phyloP scores from a whole-genome alignment of 805 yeast genomes.

The Blastobotrys americana region DNA sequence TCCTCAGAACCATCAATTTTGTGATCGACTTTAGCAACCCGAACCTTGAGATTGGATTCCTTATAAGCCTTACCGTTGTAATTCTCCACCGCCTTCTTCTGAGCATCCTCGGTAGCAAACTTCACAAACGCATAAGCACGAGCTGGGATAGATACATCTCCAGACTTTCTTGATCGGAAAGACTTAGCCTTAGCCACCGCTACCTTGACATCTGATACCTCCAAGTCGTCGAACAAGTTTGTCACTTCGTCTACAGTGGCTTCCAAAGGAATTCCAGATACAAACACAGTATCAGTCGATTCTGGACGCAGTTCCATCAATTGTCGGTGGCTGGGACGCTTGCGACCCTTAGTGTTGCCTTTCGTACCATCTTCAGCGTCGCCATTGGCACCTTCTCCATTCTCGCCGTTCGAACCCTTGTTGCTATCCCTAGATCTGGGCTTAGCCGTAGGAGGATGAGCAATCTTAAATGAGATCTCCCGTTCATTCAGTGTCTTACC shows the following conservation, averaged over 20 bases:
- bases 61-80: slow-evolving; percentile 59
- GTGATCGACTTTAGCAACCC: slow-evolving; percentile 43
- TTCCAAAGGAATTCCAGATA: slow-evolving; percentile 51
- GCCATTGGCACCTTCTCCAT: slow-evolving; percentile 24
- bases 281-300: slow-evolving; percentile 53
- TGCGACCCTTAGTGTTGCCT: slow-evolving; percentile 58
- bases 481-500: slow-evolving; percentile 28
- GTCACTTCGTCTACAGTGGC: slow-evolving; percentile 42
- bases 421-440: slow-evolving; percentile 18
- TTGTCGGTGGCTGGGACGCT: slow-evolving; percentile 10
- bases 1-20: background rate
- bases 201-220: slow-evolving; percentile 29
- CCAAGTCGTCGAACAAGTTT: slow-evolving; percentile 32
- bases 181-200: slow-evolving; percentile 16
- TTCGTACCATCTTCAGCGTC: slow-evolving; percentile 5
- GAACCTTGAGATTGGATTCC: slow-evolving; percentile 60
- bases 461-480: slow-evolving; percentile 28
- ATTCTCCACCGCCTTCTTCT: slow-evolving; percentile 61
- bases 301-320: slow-evolving; percentile 28
- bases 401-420: slow-evolving; percentile 24
- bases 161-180: slow-evolving; percentile 16
- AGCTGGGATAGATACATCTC: slow-evolving; percentile 15
- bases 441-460: slow-evolving; percentile 30
- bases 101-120: slow-evolving; percentile 53
- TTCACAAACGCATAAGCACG: slow-evolving; percentile 46